phyloP scores from a whole-genome alignment of 2,329 filamentous ascomycete species.

The Claviceps africana region DNA sequence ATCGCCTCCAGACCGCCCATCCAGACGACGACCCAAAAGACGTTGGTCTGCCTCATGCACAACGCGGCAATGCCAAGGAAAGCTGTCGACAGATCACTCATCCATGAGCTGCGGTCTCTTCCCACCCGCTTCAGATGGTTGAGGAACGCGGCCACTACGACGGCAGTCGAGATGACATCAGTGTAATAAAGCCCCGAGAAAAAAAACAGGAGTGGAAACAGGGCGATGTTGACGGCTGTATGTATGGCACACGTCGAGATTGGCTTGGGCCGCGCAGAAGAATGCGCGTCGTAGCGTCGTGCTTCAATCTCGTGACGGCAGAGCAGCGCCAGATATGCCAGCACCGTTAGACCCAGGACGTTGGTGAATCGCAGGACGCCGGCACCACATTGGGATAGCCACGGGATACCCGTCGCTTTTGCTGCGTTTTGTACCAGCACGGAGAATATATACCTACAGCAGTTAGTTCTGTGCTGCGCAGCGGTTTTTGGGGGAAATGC shows the following conservation, averaged over 20 bases:
- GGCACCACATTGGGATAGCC: slow-evolving; percentile 14
- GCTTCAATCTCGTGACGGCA: slow-evolving; percentile 40
- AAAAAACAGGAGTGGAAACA: slow-evolving; percentile 90
- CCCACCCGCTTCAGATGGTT: slow-evolving; percentile 35
- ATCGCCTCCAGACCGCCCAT: slow-evolving; percentile 49
- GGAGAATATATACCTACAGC: slow-evolving; percentile 33
- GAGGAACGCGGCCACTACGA: slow-evolving; percentile 57
- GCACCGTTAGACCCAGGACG: slow-evolving; percentile 22
- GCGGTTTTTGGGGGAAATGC: not conserved
- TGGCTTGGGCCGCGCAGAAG: slow-evolving; percentile 6
- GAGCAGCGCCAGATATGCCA: slow-evolving; percentile 31
- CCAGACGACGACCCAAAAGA: slow-evolving; percentile 84
- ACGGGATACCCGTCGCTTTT: slow-evolving; percentile 3
- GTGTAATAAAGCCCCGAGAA: slow-evolving; percentile 95
- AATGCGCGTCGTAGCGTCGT: slow-evolving; percentile 18
- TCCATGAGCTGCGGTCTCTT: slow-evolving; percentile 15
- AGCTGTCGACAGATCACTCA: slow-evolving; percentile 31
- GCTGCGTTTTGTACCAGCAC: slow-evolving; percentile 14
- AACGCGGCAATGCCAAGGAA: slow-evolving; percentile 51
- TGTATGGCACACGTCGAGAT: slow-evolving; percentile 35
- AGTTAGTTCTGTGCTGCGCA: slow-evolving; percentile 1
- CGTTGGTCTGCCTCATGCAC: slow-evolving; percentile 81
- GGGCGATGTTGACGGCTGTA: slow-evolving; percentile 60
- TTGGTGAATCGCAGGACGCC: slow-evolving; percentile 35
- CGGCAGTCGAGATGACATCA: slow-evolving; percentile 67